Base-by-base conservation (phyloP, 768 basidiomycete species). In the Phlegmacium glaucopus region DNA sequence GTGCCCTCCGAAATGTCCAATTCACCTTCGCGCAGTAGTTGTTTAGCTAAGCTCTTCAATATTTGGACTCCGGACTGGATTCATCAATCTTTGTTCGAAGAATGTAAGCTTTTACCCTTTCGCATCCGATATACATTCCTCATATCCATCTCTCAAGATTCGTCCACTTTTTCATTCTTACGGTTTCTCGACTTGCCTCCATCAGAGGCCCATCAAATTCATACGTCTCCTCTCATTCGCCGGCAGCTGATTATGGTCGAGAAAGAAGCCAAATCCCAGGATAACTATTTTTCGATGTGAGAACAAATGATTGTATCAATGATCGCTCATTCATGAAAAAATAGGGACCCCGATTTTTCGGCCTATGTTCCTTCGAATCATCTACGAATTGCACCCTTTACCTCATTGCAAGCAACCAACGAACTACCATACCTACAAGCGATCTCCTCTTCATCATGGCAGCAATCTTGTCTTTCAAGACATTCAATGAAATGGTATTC, bases 11-110 rank as follows among this genome's bases (percentile, higher is more conserved):
- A 85, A 58, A 59, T 71, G n/a, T 69, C 77, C 12, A 60, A 60
- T 12, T 63, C 68, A 12, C 71, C 73, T 13, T 74, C 71, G 6
- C 79, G 82, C 39, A 81, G 72, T 22, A 70, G 79, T 34, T 76
- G 79, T 44, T 57, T 91, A 38, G 67, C 69, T 41, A 85, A 80
- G 47, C 69, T 94, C 51, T 82, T 91, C 69, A 93, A 87, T 63
- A 94, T 99, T 47, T 99, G 96, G 95, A 77, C 83, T 1, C 76
- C 85, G 0, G 88, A 91, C 54, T 81, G 86, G 78, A 84, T 97
- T 35, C 72, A 85, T 48, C 71, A 66, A 29, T 92, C 91, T 4
- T 60, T 91, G 15, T 71, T 77, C 38, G 74, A 84, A n/a, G 71
- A 80, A 62, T 74, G 88, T 87, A 59, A 52, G 78, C 57, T 41